A percentile compares a stretch with the other conserved stretches of the same genome.
phyloP scores from a whole-genome alignment of 805 yeast genomes.

The Pichia occidentalis region DNA sequence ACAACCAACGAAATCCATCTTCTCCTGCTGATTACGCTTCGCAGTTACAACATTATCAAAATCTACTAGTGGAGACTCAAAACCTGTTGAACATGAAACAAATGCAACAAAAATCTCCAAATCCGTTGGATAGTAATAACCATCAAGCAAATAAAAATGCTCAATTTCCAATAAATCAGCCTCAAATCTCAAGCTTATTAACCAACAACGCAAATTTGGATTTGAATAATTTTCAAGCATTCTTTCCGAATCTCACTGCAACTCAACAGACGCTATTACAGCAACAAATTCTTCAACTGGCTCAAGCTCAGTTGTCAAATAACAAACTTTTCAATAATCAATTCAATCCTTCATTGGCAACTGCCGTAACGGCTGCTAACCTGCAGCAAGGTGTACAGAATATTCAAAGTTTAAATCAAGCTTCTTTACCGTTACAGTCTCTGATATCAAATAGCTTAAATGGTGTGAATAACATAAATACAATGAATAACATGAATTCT shows the following conservation, averaged over 20 bases:
- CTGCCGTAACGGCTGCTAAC: slow-evolving; percentile 1
- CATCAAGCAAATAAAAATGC: too few species aligned
- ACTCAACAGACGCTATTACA: slow-evolving; percentile 7
- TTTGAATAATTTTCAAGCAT: slow-evolving; percentile 4
- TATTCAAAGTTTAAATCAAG: slow-evolving; percentile 2
- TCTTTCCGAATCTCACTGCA: slow-evolving; percentile 4
- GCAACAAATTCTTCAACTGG: slow-evolving; percentile 13
- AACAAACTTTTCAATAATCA: slow-evolving; percentile 3
- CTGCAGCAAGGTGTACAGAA: background rate
- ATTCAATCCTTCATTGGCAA: slow-evolving; percentile 6
- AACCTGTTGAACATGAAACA: slow-evolving; percentile 17
- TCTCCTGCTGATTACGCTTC: slow-evolving; percentile 29
- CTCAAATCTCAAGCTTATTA: background rate
- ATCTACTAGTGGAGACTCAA: slow-evolving; percentile 27
- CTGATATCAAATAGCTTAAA: background rate
- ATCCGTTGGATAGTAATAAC: background rate
- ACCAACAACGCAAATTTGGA: slow-evolving; percentile 1
- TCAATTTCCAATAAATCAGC: too few species aligned
- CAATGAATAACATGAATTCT: background rate
- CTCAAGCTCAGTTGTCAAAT: slow-evolving; percentile 5
- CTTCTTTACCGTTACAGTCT: background rate
- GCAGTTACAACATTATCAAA: slow-evolving; percentile 31
- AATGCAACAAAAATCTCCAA: slow-evolving; percentile 9
- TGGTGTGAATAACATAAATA: too few species aligned
- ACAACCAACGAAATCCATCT: slow-evolving; percentile 12